phyloP scores from a whole-genome alignment of 306 rosid genomes.

The Gillenia trifoliata region DNA sequence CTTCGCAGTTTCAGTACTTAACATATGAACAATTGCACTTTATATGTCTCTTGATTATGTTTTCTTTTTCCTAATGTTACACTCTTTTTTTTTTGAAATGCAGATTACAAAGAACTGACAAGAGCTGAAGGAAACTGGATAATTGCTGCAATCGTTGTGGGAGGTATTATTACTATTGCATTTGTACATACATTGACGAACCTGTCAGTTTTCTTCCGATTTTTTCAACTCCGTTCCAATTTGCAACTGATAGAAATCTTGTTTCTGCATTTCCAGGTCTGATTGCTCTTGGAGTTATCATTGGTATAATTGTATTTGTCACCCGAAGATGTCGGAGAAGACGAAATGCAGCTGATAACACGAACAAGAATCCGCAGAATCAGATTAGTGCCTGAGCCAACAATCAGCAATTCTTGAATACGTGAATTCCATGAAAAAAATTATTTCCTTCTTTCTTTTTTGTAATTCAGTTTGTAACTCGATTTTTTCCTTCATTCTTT shows the following conservation, averaged over 20 bases:
- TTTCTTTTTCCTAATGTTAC: not conserved
- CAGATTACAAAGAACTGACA: not conserved
- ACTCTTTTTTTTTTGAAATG: not conserved
- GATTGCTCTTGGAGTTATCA: not conserved
- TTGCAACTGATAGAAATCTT: not conserved
- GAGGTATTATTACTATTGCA: not conserved
- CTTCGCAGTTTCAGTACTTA: no score
- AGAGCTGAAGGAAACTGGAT: not conserved
- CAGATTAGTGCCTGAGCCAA: not conserved
- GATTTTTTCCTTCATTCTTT: not conserved
- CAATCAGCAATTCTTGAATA: not conserved
- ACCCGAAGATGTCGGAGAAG: slow-evolving; percentile 5
- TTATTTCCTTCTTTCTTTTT: not conserved
- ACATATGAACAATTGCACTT: no score
- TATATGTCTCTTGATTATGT: not conserved
- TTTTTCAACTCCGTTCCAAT: not conserved
- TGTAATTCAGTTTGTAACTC: not conserved
- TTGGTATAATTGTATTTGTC: slow-evolving; percentile 3
- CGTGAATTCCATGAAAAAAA: not conserved
- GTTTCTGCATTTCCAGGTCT: slow-evolving; percentile 1
- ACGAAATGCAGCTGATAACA: not conserved
- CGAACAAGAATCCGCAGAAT: not conserved
- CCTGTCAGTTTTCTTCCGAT: not conserved
- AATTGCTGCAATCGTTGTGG: not conserved
- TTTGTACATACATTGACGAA: not conserved